phyloP scores from a whole-genome alignment of 1,284 basidiomycete genomes.

The Moesziomyces parantarcticus region DNA sequence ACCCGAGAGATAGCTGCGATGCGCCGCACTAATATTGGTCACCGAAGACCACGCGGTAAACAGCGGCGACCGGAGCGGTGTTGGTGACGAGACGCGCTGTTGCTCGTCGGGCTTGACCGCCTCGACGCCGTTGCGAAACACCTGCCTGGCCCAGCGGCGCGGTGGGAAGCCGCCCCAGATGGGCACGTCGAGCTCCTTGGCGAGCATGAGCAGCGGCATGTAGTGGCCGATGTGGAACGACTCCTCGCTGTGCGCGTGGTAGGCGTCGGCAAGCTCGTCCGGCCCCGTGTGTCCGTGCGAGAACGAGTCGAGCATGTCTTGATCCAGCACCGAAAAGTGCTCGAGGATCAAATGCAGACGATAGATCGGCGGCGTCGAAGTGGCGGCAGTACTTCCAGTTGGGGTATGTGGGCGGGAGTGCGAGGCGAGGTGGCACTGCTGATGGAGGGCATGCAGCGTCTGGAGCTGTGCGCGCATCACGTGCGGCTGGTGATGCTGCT shows the following conservation, averaged over 20 bases:
- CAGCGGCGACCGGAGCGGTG: slow-evolving; percentile 9
- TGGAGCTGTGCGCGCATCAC: slow-evolving; percentile 57
- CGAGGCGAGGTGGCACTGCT: slow-evolving; percentile 22
- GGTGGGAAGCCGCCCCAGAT: slow-evolving; percentile 61
- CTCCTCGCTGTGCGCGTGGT: slow-evolving; percentile 40
- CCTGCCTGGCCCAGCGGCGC: slow-evolving; percentile 47
- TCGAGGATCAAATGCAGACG: slow-evolving; percentile 54
- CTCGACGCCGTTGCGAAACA: slow-evolving; percentile 43
- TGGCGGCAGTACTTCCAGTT: no score
- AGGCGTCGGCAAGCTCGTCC: slow-evolving; percentile 22
- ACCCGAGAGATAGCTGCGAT: slow-evolving; percentile 52
- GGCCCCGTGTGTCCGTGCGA: slow-evolving; percentile 14
- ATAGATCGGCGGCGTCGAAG: slow-evolving; percentile 17
- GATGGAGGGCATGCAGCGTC: slow-evolving; percentile 30
- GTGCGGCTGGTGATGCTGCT: slow-evolving; percentile 59
- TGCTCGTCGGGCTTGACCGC: slow-evolving; percentile 29
- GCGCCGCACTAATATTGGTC: slow-evolving; percentile 37
- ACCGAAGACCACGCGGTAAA: slow-evolving; percentile 46
- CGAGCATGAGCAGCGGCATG: slow-evolving; percentile 53
- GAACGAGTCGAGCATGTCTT: slow-evolving; percentile 47
- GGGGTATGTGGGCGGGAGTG: not conserved
- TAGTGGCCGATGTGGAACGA: slow-evolving; percentile 53
- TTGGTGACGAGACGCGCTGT: slow-evolving; percentile 2
- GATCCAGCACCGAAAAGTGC: slow-evolving; percentile 54
- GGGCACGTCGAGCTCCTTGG: slow-evolving; percentile 47